These are phyloP conservation scores for Xylaria intraflava DNA, from an alignment of 495 filamentous ascomycete species.

Conservation along the genomic window DNA sequence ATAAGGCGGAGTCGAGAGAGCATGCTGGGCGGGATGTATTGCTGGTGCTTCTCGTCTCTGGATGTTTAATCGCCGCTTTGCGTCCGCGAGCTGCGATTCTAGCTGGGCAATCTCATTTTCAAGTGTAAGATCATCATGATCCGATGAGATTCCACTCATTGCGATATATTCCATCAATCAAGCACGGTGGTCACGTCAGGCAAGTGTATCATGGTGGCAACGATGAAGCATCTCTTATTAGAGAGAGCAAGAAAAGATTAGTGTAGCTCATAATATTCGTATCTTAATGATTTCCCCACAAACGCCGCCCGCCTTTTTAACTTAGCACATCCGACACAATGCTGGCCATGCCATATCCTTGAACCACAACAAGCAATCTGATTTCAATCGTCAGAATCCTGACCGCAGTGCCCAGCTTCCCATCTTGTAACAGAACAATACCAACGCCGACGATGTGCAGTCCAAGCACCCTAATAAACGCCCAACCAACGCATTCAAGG, in stretches of 20 bases:
- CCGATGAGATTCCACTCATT: not conserved
- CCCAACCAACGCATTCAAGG: constrained; percentile 14
- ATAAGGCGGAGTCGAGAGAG: not conserved
- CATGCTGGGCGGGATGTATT: not conserved
- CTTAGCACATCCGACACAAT: not conserved
- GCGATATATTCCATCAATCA: not conserved
- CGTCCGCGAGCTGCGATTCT: constrained; percentile 31
- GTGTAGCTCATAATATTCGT: not conserved
- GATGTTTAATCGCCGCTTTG: constrained; percentile 23
- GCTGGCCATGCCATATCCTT: not conserved
- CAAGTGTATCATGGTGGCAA: not conserved
- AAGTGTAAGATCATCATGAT: not conserved
- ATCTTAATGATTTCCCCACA: constrained; percentile 2
- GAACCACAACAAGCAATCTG: not conserved
- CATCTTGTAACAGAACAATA: not conserved
- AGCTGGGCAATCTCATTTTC: constrained; percentile 31
- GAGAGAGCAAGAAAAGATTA: not conserved
- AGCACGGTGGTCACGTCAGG: not conserved
- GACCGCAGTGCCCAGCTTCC: not conserved
- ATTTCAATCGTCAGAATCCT: not conserved
- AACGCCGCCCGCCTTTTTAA: constrained; percentile 1
- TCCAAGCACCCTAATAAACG: not conserved
- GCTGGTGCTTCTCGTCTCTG: not conserved
- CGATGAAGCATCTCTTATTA: too few species aligned
- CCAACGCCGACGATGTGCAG: not conserved